A percentile compares a stretch with the other conserved stretches of the same genome.
Conservation (phyloP, 2,329 filamentous ascomycete genomes). For the Penicillium sumatraense region DNA sequence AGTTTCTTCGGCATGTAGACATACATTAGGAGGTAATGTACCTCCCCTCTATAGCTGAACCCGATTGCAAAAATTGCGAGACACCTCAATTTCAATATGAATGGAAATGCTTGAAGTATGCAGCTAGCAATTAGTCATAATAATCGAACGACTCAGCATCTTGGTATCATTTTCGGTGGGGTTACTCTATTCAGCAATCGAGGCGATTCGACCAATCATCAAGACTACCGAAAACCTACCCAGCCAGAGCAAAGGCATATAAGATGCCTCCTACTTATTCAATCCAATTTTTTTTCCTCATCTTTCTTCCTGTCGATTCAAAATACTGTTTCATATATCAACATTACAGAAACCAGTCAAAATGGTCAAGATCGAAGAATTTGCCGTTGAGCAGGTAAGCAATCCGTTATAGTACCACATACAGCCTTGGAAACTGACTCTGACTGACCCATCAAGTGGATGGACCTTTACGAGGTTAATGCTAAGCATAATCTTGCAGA, state of each 20-base stretch:
- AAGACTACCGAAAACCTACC: background rate
- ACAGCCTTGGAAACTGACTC: background rate
- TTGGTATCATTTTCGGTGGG: background rate
- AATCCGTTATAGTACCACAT: background rate
- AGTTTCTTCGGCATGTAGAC: too few relatives aligned
- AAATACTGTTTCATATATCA: background rate
- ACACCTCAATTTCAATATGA: too few relatives aligned
- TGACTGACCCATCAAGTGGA: conserved; percentile 53
- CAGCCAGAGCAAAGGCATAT: background rate
- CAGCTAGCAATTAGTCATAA: too few relatives aligned
- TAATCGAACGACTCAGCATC: too few relatives aligned
- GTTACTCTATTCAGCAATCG: conserved; percentile 7
- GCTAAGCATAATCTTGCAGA: conserved; percentile 74
- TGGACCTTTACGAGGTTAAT: conserved; percentile 58
- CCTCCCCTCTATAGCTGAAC: too few relatives aligned
- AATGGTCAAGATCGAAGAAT: conserved; percentile 26
- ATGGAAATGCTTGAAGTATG: too few relatives aligned
- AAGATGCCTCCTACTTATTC: background rate
- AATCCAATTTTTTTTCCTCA: background rate
- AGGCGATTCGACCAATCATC: conserved; percentile 25
- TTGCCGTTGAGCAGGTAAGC: conserved; percentile 27
- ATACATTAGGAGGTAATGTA: too few relatives aligned
- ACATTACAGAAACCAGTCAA: background rate
- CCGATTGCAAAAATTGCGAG: too few relatives aligned
- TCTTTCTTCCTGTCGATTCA: too few relatives aligned